Conservation (phyloP, 495 filamentous ascomycete species). For the Daldinia caldariorum region DNA sequence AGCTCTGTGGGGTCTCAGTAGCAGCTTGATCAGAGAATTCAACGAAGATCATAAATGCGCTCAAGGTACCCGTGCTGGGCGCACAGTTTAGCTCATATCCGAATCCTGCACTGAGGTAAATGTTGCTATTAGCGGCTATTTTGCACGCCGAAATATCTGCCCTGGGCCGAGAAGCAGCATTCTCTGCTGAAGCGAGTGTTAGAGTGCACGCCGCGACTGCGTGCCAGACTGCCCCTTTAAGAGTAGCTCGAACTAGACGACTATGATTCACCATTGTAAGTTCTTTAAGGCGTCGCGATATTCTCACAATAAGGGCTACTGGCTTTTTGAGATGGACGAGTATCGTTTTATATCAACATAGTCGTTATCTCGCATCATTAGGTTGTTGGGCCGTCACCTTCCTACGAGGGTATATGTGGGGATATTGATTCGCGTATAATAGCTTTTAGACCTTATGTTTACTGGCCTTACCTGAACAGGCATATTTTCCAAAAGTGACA, state of each 20-base stretch:
- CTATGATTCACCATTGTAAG: neutral
- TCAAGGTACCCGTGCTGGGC: slow-evolving; percentile 45
- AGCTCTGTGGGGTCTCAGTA: slow-evolving; percentile 40
- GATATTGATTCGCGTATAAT: neutral
- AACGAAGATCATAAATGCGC: slow-evolving; percentile 50
- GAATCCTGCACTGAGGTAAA: slow-evolving; percentile 46
- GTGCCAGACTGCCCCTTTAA: neutral
- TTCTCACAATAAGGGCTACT: no score
- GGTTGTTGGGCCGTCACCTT: neutral
- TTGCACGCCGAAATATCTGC: slow-evolving; percentile 43
- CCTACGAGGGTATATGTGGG: neutral
- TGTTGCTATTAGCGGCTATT: slow-evolving; percentile 31
- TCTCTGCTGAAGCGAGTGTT: slow-evolving; percentile 3
- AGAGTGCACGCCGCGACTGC: neutral
- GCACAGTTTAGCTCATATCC: slow-evolving; percentile 46
- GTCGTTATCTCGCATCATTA: neutral
- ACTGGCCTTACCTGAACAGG: neutral
- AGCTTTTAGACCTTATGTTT: neutral
- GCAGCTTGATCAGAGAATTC: slow-evolving; percentile 44
- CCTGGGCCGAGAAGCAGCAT: slow-evolving; percentile 1
- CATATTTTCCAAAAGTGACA: neutral
- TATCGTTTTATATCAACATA: neutral
- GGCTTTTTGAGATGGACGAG: neutral
- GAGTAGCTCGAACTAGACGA: neutral
- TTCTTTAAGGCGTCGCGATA: neutral